These are phyloP conservation scores for Arachis monticola DNA, from an alignment of 331 rosid species.

Conservation along the genomic window DNA sequence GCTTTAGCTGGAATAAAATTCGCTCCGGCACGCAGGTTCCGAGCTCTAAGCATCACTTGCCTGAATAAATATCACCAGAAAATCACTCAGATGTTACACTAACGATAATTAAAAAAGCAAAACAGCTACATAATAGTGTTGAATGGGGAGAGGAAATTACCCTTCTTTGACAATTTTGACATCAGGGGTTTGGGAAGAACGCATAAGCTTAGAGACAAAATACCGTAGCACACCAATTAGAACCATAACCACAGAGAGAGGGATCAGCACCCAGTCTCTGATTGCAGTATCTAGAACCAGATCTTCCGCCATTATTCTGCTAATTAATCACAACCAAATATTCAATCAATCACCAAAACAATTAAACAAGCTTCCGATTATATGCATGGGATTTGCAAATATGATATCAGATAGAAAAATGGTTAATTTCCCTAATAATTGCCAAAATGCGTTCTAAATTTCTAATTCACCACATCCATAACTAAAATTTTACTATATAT, in stretches of 20 bases:
- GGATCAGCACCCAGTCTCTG: conserved; percentile 98
- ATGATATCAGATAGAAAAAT: too few relatives aligned
- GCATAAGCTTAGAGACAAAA: conserved; percentile 95
- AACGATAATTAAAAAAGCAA: neutral
- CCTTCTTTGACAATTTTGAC: conserved; percentile 91
- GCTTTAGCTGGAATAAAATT: conserved; percentile 88
- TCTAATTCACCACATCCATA: too few relatives aligned
- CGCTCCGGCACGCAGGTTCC: conserved; percentile 83
- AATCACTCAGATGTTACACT: conserved; percentile 15
- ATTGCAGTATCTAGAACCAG: conserved; percentile 95
- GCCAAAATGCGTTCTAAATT: too few relatives aligned
- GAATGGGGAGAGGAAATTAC: conserved; percentile 39
- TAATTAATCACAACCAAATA: conserved; percentile 2
- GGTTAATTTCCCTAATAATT: too few relatives aligned
- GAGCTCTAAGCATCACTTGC: conserved; percentile 91
- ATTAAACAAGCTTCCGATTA: too few relatives aligned
- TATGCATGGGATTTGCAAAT: too few relatives aligned
- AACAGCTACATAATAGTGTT: neutral
- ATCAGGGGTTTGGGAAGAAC: conserved; percentile 84
- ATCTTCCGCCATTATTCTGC: conserved; percentile 88
- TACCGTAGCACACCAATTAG: conserved; percentile 95
- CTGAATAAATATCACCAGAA: conserved; percentile 53
- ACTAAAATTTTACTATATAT: too few relatives aligned
- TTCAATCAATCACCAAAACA: neutral
- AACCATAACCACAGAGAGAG: conserved; percentile 97